phyloP scores from a whole-genome alignment of 164 flowering plant genomes.

The Malania oleifera region DNA sequence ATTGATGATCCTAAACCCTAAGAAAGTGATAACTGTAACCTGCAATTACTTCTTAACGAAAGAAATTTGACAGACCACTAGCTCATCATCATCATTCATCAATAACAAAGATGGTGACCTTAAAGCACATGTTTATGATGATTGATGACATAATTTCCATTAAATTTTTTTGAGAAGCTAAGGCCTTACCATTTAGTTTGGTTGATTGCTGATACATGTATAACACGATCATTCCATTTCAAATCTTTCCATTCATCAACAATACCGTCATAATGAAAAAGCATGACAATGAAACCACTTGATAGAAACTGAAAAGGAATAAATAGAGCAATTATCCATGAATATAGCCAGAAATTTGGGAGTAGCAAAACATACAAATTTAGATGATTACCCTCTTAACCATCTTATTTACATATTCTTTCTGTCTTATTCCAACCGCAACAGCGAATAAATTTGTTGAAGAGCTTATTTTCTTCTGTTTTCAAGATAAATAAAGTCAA shows the following conservation, averaged over 20 bases:
- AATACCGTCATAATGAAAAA: slow-evolving; percentile 63
- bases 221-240: slow-evolving; percentile 38
- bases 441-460: slow-evolving; percentile 37
- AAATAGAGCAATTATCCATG: background rate
- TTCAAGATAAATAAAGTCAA: slow-evolving; percentile 21
- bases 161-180: background rate
- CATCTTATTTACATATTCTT: slow-evolving; percentile 45
- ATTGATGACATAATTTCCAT: background rate
- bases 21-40: too few relatives aligned
- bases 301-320: slow-evolving; percentile 43
- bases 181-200: slow-evolving; percentile 59
- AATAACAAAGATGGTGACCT: slow-evolving; percentile 3
- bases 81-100: too few relatives aligned
- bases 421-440: slow-evolving; percentile 60
- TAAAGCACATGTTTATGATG: background rate
- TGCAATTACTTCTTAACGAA: too few relatives aligned
- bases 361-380: background rate
- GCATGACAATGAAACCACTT: slow-evolving; percentile 46
- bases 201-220: slow-evolving; percentile 50
- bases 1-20: too few relatives aligned
- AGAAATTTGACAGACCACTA: too few relatives aligned
- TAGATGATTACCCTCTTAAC: slow-evolving; percentile 39
- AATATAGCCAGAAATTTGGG: background rate
- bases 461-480: slow-evolving; percentile 16
- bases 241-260: slow-evolving; percentile 52